These are phyloP conservation scores for Aquanectria penicillioides DNA, from an alignment of 2,329 filamentous ascomycete genomes.

Conservation along the genomic window DNA sequence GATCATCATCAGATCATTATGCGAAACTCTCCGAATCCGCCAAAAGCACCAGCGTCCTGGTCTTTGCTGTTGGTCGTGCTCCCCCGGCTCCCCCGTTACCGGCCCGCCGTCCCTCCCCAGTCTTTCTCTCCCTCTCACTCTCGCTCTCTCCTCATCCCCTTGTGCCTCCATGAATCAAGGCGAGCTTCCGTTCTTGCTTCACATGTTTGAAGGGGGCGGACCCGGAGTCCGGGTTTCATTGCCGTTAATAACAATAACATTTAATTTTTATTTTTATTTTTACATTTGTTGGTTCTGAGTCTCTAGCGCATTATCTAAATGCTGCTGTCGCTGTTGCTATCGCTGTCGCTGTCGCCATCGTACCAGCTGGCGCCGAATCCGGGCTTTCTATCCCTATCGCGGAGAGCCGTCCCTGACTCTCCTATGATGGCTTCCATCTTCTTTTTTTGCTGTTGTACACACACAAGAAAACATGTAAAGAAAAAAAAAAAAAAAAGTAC, in stretches of 20 bases:
- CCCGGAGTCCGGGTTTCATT: background rate
- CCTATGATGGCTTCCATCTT: background rate
- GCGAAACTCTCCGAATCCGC: constrained; percentile 1
- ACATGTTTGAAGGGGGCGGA: background rate
- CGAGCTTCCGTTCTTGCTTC: too few species aligned
- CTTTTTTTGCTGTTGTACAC: background rate
- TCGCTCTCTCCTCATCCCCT: too few species aligned
- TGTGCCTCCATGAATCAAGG: too few species aligned
- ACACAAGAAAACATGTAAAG: too few species aligned
- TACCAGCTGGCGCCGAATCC: background rate
- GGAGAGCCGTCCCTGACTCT: background rate
- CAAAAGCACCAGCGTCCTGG: background rate
- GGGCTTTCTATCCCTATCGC: constrained; percentile 4
- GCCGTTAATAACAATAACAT: constrained; percentile 4
- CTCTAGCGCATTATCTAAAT: constrained; percentile 2
- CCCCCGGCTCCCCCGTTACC: too few species aligned
- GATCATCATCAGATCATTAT: background rate
- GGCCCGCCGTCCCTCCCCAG: too few species aligned
- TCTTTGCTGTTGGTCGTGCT: too few species aligned
- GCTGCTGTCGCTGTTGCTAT: background rate
- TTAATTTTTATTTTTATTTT: background rate
- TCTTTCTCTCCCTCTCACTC: background rate
- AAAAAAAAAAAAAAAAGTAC: background rate
- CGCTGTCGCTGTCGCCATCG: background rate
- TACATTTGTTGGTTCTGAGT: background rate